These are phyloP conservation scores for Bryum argenteum DNA, from an alignment of 225 moss, liverwort and hornwort species.

Conservation along the genomic window DNA sequence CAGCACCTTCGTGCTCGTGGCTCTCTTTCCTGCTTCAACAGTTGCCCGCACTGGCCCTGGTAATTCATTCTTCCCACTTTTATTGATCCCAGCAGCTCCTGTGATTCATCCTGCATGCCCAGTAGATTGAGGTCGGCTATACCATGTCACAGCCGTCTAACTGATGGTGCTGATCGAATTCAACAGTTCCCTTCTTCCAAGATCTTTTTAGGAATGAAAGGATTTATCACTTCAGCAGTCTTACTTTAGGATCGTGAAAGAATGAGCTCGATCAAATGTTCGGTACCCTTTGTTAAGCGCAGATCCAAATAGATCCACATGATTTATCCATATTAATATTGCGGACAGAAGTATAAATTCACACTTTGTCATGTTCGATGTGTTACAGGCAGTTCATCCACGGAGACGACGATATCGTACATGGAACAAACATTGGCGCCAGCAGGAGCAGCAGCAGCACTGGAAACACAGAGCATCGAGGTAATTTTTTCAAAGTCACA, in stretches of 20 bases:
- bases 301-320: too few species aligned
- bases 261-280: too few species aligned
- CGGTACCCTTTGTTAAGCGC: too few species aligned
- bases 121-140: background rate
- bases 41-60: slow-evolving; percentile 45
- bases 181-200: background rate
- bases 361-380: slow-evolving; percentile 13
- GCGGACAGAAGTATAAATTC: background rate
- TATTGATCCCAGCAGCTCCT: background rate
- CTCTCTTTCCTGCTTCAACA: slow-evolving; percentile 31
- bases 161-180: background rate
- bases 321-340: too few species aligned
- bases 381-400: slow-evolving; percentile 25
- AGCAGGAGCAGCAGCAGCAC: slow-evolving; percentile 6
- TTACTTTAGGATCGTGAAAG: too few species aligned
- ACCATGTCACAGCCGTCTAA: background rate
- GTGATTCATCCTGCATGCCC: background rate
- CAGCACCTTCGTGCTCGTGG: slow-evolving; percentile 30
- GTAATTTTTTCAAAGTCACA: slow-evolving; percentile 23
- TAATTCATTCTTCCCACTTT: slow-evolving; percentile 16
- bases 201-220: background rate
- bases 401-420: slow-evolving; percentile 27
- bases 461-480: slow-evolving; percentile 26
- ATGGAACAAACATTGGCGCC: slow-evolving; percentile 24
- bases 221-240: too few species aligned